Base-by-base conservation (phyloP, 2,329 filamentous ascomycete species). In the Aspergillus chevalieri region DNA sequence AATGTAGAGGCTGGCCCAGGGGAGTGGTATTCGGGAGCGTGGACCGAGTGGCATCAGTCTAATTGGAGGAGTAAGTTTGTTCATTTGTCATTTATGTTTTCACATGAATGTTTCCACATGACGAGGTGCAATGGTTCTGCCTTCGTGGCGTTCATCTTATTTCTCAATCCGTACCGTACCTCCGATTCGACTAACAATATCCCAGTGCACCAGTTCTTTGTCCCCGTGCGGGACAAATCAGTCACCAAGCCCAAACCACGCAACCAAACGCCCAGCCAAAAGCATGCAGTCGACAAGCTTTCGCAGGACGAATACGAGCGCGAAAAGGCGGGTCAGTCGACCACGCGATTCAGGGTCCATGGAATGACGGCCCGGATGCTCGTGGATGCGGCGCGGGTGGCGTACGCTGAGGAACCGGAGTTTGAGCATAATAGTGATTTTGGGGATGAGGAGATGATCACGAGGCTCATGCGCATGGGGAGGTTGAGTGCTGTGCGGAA, bases 301-400 rank as follows among this genome's bases (percentile, higher is more conserved):
- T 12, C 38, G 38, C 21, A 30, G 14, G 21, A 44, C 7, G 12
- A 44, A 14, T 73, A 80, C 50, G 74, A 78, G 54, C 74, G 73
- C 53, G 72, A 78, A 52, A 66, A 70, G 9, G 64, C 69, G 3
- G 74, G 74, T 2, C 62, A 67, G n/a, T 9, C 42, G 8, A 57
- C 78, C 42, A 72, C 72, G 39, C 76, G 86, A 34, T 95, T 93
- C 70, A 84, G 87, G 58, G 90, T 97, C 4, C 96, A 91, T 80
- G 92, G 92, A 14, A 92, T 97, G 89, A 97, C 92, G 47, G 92
- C 89, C 2, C 77, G 89, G 47, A 92, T 97, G 48, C 68, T 96
- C 48, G 88, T 96, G 4, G 92, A 97, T 70, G 86, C 87, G 4
- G 91, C 92, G 30, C 78, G 88, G 54, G 78, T 95, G 15, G 92